Percentiles rank a stretch among this genome's conserved stretches.
Conservation (phyloP, 495 filamentous ascomycete species). For the Clohesyomyces aquaticus region DNA sequence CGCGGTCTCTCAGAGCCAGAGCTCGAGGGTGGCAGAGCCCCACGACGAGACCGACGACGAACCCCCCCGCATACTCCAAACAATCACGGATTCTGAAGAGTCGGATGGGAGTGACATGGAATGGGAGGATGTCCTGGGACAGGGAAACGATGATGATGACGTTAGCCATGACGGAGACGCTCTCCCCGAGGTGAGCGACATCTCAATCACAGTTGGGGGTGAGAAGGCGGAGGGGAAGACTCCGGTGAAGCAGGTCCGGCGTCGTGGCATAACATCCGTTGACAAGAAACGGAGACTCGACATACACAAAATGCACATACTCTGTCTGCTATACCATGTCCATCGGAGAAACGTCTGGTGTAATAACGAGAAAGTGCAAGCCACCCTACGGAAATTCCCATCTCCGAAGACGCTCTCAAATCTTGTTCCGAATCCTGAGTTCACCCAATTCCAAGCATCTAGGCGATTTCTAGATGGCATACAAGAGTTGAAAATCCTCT, state of each 20-base stretch:
- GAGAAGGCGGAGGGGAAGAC: slow-evolving; percentile 47
- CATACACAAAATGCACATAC: slow-evolving; percentile 82
- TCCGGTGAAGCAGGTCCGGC: slow-evolving; percentile 48
- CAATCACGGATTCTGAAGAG: slow-evolving; percentile 43
- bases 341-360: slow-evolving; percentile 84
- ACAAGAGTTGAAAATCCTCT: slow-evolving; percentile 67
- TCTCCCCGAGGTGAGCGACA: slow-evolving; percentile 47
- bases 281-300: slow-evolving; percentile 75
- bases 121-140: slow-evolving; percentile 68
- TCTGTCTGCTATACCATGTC: slow-evolving; percentile 78
- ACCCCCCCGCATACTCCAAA: slow-evolving; percentile 17
- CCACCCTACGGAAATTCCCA: slow-evolving; percentile 23
- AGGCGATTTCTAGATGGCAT: slow-evolving; percentile 79
- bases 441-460: slow-evolving; percentile 71
- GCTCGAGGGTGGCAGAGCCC: not conserved
- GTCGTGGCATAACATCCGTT: slow-evolving; percentile 64
- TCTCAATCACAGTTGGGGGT: slow-evolving; percentile 64
- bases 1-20: not conserved
- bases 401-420: slow-evolving; percentile 27
- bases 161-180: slow-evolving; percentile 26
- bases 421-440: slow-evolving; percentile 64
- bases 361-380: slow-evolving; percentile 62
- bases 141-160: slow-evolving; percentile 47
- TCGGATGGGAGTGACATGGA: slow-evolving; percentile 64
- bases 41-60: slow-evolving; percentile 8